phyloP scores from a whole-genome alignment of 2,329 filamentous ascomycete genomes.

The Fulvia fulva region DNA sequence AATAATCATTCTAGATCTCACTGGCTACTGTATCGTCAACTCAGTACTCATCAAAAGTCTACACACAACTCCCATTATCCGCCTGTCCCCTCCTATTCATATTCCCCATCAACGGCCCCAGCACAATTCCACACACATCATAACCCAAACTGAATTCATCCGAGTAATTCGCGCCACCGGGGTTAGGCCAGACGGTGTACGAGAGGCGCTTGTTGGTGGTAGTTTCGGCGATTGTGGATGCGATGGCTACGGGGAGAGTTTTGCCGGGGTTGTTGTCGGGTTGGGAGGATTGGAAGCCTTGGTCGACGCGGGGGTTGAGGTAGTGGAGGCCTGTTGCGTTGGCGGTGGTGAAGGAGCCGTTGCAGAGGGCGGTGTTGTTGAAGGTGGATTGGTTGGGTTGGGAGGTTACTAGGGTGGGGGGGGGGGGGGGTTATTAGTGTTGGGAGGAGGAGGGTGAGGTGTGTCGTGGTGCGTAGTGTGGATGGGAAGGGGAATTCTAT shows the following conservation, averaged over 20 bases:
- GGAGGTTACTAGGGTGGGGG: background rate
- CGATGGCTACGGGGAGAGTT: conserved; percentile 3
- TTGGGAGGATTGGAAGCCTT: conserved; percentile 4
- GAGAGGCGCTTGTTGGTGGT: conserved; percentile 2
- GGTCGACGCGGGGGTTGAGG: conserved; percentile 9
- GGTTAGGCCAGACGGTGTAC: conserved; percentile 5
- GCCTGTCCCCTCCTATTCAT: conserved; percentile 5
- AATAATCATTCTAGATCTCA: background rate
- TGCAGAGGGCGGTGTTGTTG: background rate
- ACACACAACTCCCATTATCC: conserved; percentile 12
- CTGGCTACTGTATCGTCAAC: conserved; percentile 1
- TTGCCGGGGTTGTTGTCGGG: conserved; percentile 8
- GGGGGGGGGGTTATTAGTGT: too few species aligned
- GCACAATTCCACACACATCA: conserved; percentile 10
- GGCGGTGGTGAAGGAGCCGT: background rate
- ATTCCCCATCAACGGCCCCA: conserved; percentile 2
- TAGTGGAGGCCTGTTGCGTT: conserved; percentile 5
- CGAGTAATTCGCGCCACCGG: conserved; percentile 10
- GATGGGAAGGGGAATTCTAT: too few species aligned
- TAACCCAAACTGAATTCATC: conserved; percentile 11
- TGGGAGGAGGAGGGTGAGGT: background rate
- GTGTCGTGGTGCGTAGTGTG: too few species aligned
- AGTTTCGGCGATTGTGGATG: conserved; percentile 4
- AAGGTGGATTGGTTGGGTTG: background rate
- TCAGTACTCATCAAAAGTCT: conserved; percentile 8